These are phyloP conservation scores for Solanum paucissectum DNA, from an alignment of 257 asterid species.

Conservation along the genomic window DNA sequence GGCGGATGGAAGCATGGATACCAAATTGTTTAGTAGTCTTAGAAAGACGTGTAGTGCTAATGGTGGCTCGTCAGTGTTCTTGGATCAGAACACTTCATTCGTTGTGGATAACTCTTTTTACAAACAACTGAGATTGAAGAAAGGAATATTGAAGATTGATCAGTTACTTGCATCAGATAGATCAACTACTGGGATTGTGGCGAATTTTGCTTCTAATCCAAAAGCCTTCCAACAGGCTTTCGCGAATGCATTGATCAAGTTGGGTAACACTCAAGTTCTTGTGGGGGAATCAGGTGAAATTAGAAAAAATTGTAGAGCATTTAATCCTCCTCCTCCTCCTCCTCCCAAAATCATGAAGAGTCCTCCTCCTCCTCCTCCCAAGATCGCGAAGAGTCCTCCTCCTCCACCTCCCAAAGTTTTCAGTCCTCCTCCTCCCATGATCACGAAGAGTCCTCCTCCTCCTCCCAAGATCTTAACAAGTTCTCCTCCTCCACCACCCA, in stretches of 20 bases:
- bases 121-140: slow-evolving; percentile 31
- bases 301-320: slow-evolving; percentile 16
- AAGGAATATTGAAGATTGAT: slow-evolving; percentile 58
- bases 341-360: not conserved
- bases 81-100: slow-evolving; percentile 61
- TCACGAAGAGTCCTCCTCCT: too few relatives aligned
- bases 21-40: slow-evolving; percentile 26
- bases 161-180: slow-evolving; percentile 39
- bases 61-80: slow-evolving; percentile 34
- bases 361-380: too few relatives aligned
- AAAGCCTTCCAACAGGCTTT: slow-evolving; percentile 4
- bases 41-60: slow-evolving; percentile 29
- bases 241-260: slow-evolving; percentile 13
- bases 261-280: slow-evolving; percentile 19
- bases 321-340: not conserved
- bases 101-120: slow-evolving; percentile 46
- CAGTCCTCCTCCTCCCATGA: too few relatives aligned
- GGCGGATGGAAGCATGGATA: slow-evolving; percentile 53
- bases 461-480: too few relatives aligned
- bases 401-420: too few relatives aligned
- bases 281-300: slow-evolving; percentile 17
- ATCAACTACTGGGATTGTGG: slow-evolving; percentile 16
- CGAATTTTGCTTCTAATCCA: slow-evolving; percentile 4
- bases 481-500: too few relatives aligned
- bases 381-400: too few relatives aligned